Conservation (phyloP, 2,329 filamentous ascomycete species). For the Aureobasidium sp. region DNA sequence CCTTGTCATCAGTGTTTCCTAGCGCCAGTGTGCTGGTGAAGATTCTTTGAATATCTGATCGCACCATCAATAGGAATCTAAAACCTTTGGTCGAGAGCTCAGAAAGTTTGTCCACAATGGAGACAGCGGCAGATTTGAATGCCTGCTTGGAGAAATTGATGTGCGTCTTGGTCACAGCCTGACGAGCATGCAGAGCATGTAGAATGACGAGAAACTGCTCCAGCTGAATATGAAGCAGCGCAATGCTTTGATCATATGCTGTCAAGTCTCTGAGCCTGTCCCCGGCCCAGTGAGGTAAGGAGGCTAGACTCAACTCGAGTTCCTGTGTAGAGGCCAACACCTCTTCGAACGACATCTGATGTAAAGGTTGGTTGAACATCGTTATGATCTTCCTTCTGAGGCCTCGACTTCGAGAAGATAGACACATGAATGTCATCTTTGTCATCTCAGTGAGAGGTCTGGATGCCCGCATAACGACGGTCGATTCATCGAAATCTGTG, state of each 20-base stretch:
- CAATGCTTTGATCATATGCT: constrained; percentile 15
- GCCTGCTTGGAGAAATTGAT: constrained; percentile 21
- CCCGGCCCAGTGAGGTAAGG: constrained; percentile 22
- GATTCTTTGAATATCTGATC: background rate
- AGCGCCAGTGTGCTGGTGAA: background rate
- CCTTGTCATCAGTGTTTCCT: background rate
- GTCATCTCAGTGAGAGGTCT: constrained; percentile 22
- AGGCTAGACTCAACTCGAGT: constrained; percentile 22
- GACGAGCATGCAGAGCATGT: constrained; percentile 24
- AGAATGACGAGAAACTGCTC: constrained; percentile 26
- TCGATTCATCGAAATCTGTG: constrained; percentile 33
- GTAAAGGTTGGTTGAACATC: constrained; percentile 26
- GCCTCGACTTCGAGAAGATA: constrained; percentile 20
- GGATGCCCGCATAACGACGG: constrained; percentile 19
- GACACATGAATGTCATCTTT: constrained; percentile 21
- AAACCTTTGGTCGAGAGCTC: background rate
- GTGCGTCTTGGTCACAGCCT: constrained; percentile 20
- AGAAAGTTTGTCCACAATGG: constrained; percentile 2
- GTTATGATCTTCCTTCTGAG: constrained; percentile 23
- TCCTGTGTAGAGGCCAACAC: constrained; percentile 27
- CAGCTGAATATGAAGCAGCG: constrained; percentile 24
- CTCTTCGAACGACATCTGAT: constrained; percentile 24
- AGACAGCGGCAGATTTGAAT: constrained; percentile 6
- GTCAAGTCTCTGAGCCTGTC: background rate
- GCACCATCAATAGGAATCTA: background rate